These are phyloP conservation scores for Penicillium crystallinum DNA, from an alignment of 495 filamentous ascomycete genomes.

Conservation along the genomic window DNA sequence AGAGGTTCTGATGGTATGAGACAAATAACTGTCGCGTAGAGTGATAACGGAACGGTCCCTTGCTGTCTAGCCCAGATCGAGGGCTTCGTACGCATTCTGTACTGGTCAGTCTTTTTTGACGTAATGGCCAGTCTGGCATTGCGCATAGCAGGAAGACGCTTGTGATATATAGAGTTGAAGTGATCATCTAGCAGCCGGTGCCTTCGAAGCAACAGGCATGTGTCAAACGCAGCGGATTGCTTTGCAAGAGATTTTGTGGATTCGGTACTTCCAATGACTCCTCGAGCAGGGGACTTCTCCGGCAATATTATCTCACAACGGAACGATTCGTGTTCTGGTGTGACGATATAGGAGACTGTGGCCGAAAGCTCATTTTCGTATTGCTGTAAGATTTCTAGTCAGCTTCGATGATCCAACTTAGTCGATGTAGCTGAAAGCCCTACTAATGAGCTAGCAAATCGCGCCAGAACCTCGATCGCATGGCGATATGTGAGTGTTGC, in stretches of 20 bases:
- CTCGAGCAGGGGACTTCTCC: constrained; percentile 64
- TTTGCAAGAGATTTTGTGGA: constrained; percentile 74
- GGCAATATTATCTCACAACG: constrained; percentile 81
- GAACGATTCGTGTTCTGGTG: constrained; percentile 53
- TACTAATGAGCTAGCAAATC: constrained; percentile 56
- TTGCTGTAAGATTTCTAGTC: constrained; percentile 41
- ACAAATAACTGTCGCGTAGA: constrained; percentile 62
- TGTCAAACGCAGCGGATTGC: constrained; percentile 83
- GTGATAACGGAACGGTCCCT: constrained; percentile 44
- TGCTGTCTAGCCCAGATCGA: constrained; percentile 60
- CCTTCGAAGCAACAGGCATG: constrained; percentile 66
- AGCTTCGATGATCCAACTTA: neutral
- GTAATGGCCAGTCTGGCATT: constrained; percentile 86
- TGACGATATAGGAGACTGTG: constrained; percentile 61
- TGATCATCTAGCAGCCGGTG: constrained; percentile 64
- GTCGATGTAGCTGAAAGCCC: no score
- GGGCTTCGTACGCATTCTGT: constrained; percentile 76
- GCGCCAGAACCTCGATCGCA: constrained; percentile 60
- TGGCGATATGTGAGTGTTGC: constrained; percentile 78
- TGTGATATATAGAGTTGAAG: constrained; percentile 67
- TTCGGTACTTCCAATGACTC: constrained; percentile 55
- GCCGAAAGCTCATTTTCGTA: constrained; percentile 50
- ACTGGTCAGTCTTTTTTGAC: constrained; percentile 65
- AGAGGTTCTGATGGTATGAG: constrained; percentile 55
- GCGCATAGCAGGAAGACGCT: constrained; percentile 73